phyloP scores from a whole-genome alignment of 202 grass and related monocot genomes.

The Panicum hallii region DNA sequence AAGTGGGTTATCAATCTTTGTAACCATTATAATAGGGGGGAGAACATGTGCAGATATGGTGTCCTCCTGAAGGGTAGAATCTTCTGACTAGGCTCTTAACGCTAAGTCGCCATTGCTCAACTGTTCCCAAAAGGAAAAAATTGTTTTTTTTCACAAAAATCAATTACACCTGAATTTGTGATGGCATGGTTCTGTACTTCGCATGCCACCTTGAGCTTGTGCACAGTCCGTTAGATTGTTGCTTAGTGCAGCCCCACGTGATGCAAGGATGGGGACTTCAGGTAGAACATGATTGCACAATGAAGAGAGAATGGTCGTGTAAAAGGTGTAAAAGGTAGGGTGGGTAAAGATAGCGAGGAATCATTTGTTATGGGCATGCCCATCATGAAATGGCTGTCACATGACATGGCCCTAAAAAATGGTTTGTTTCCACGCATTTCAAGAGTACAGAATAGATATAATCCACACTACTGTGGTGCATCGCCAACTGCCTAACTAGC shows the following conservation, averaged over 20 bases:
- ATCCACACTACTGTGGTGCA: neutral
- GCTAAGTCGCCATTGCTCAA: neutral
- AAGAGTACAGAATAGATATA: neutral
- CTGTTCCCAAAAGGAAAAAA: constrained; percentile 4
- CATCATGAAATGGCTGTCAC: constrained; percentile 51
- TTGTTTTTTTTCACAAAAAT: constrained; percentile 4
- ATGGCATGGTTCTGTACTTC: constrained; percentile 38
- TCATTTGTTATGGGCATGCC: constrained; percentile 43
- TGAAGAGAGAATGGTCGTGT: constrained; percentile 41
- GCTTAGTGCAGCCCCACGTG: constrained; percentile 53
- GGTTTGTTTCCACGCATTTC: constrained; percentile 28
- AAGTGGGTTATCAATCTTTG: constrained; percentile 2
- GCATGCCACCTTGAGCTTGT: constrained; percentile 33
- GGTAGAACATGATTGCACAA: constrained; percentile 59
- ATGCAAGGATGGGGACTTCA: constrained; percentile 29
- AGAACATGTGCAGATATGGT: constrained; percentile 29
- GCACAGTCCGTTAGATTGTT: constrained; percentile 43
- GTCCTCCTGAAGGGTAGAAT: constrained; percentile 9
- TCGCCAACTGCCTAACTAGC: neutral
- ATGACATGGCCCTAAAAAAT: constrained; percentile 44
- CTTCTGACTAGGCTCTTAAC: constrained; percentile 26
- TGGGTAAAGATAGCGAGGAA: constrained; percentile 42
- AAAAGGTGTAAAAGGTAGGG: constrained; percentile 48
- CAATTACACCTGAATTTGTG: constrained; percentile 24
- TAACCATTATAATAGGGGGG: constrained; percentile 35